Percentiles rank a stretch among this genome's conserved stretches.
Conservation (phyloP, 768 basidiomycete species). For the Podaxis carcinomalis region DNA sequence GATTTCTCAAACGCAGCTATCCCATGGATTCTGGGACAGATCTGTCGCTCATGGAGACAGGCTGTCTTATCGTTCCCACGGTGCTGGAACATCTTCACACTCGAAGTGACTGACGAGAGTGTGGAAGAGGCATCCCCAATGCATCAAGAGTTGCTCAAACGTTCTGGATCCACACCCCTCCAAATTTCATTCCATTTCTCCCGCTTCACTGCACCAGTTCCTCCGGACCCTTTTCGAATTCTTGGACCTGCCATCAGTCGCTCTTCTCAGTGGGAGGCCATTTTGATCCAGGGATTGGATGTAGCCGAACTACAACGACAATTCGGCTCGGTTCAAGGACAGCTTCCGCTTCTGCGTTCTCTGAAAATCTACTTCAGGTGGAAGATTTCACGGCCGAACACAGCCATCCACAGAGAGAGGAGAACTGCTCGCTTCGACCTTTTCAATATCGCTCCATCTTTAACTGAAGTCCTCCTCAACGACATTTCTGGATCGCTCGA, state of each 20-base stretch:
- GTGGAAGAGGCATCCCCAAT: background rate
- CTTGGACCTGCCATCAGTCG: background rate
- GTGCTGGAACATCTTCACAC: background rate
- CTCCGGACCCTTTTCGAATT: background rate
- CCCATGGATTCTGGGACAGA: background rate
- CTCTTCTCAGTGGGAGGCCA: background rate
- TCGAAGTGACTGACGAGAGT: background rate
- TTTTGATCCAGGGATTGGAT: background rate
- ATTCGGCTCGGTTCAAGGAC: background rate
- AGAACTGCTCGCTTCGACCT: background rate
- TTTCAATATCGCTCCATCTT: background rate
- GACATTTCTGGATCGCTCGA: background rate
- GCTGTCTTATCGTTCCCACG: background rate
- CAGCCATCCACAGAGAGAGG: background rate
- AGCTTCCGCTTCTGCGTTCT: background rate
- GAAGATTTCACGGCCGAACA: background rate
- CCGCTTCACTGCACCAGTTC: background rate
- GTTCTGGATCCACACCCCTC: background rate
- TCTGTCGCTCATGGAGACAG: conserved; percentile 1
- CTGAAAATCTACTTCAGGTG: background rate
- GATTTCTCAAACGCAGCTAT: background rate
- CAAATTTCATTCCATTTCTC: background rate
- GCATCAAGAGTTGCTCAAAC: background rate
- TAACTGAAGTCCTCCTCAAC: background rate
- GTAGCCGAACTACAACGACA: background rate